Percentiles rank a stretch among this genome's conserved stretches.
Evolutionary conservation across 1,284 basidiomycete genomes (phyloP).

Genomic region (Ceratorhiza oryzae-sativae): DNA sequence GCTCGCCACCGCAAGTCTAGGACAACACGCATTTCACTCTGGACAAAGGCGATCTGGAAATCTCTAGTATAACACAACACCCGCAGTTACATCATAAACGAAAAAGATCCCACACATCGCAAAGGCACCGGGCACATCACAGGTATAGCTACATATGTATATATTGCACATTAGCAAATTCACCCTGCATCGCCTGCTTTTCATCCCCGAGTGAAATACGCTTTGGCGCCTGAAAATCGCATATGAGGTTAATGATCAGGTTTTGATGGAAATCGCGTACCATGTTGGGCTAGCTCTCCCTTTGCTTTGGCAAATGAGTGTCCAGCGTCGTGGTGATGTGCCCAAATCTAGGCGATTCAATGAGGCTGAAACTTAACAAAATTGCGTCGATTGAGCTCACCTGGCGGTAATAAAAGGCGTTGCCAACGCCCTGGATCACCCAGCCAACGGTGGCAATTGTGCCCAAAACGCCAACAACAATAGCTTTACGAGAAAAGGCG

Average conservation of each 20-base stretch:
- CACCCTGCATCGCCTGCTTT: neutral
- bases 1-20: neutral
- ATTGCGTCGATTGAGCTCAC: constrained; percentile 50
- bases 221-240: constrained; percentile 60
- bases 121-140: constrained; percentile 15
- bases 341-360: constrained; percentile 69
- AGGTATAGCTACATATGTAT: constrained; percentile 22
- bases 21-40: neutral
- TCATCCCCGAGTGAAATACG: constrained; percentile 83
- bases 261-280: constrained; percentile 48
- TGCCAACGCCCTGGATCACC: constrained; percentile 83
- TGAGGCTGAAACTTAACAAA: constrained; percentile 38
- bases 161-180: neutral
- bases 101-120: constrained; percentile 4
- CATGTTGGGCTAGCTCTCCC: constrained; percentile 82
- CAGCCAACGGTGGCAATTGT: constrained; percentile 86
- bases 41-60: neutral
- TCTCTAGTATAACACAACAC: neutral
- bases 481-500: constrained; percentile 66
- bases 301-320: constrained; percentile 81
- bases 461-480: constrained; percentile 80
- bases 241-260: neutral
- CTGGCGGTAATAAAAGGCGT: constrained; percentile 82
- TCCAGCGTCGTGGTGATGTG: constrained; percentile 80
- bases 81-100: neutral